Conservation (phyloP, 352 stramenopile species). For the Phytophthora fragariae region DNA sequence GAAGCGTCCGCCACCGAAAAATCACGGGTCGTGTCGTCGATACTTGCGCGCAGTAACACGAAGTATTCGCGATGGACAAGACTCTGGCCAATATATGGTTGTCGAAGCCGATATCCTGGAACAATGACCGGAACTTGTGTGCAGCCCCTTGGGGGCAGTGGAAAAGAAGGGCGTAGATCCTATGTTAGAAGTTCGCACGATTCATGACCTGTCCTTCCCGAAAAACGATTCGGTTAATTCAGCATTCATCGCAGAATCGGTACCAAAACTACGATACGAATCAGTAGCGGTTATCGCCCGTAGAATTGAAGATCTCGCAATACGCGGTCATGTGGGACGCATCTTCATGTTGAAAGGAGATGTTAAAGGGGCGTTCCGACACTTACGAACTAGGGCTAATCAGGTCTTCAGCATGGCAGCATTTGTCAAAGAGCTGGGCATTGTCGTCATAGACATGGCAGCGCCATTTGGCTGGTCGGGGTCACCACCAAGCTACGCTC, state of each 20-base stretch:
- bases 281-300: slow-evolving; percentile 16
- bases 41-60: slow-evolving; percentile 11
- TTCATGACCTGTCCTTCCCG: slow-evolving; percentile 27
- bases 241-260: slow-evolving; percentile 1
- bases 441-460: slow-evolving; percentile 21
- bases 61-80: slow-evolving; percentile 21
- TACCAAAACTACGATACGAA: slow-evolving; percentile 15
- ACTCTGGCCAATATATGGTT: slow-evolving; percentile 24
- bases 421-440: neutral
- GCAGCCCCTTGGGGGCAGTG: slow-evolving; percentile 18
- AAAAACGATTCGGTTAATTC: slow-evolving; percentile 10
- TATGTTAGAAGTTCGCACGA: slow-evolving; percentile 10
- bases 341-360: slow-evolving; percentile 22
- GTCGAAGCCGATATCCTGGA: neutral
- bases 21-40: slow-evolving; percentile 4
- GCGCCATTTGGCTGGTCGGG: slow-evolving; percentile 30
- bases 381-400: slow-evolving; percentile 1
- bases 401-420: slow-evolving; percentile 24
- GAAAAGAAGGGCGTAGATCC: slow-evolving; percentile 25
- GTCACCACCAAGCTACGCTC: slow-evolving; percentile 21
- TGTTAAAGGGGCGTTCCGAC: slow-evolving; percentile 21
- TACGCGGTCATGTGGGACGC: neutral
- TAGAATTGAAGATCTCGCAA: slow-evolving; percentile 13
- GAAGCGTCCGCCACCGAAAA: neutral
- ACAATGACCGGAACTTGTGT: slow-evolving; percentile 7